Conservation (phyloP, 495 filamentous ascomycete genomes). For the Xeromyces bisporus region DNA sequence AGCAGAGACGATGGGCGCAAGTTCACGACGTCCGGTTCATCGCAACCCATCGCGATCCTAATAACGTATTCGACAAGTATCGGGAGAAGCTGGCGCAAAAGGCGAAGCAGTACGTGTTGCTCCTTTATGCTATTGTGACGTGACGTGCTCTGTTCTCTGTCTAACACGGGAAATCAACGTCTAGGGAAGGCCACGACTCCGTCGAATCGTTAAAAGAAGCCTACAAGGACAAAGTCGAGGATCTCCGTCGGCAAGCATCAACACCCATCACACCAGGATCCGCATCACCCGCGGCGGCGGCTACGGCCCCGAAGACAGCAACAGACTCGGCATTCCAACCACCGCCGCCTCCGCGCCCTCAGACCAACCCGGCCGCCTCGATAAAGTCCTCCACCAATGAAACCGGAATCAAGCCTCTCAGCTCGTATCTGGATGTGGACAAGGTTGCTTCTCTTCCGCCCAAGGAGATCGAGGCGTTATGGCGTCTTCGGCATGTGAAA, state of each 20-base stretch:
- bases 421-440: slow-evolving; percentile 63
- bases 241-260: slow-evolving; percentile 42
- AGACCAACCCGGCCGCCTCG: slow-evolving; percentile 15
- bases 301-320: slow-evolving; percentile 12
- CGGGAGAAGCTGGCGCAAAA: slow-evolving; percentile 69
- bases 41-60: slow-evolving; percentile 44
- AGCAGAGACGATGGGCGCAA: slow-evolving; percentile 75
- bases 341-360: slow-evolving; percentile 14
- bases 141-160: not conserved
- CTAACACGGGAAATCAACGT: slow-evolving; percentile 1
- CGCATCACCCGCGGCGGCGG: slow-evolving; percentile 9
- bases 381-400: slow-evolving; percentile 12
- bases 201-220: slow-evolving; percentile 63
- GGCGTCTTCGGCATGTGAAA: slow-evolving; percentile 72
- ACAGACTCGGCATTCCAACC: slow-evolving; percentile 1
- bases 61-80: slow-evolving; percentile 67
- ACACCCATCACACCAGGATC: slow-evolving; percentile 37
- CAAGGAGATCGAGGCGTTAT: slow-evolving; percentile 75
- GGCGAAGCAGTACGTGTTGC: slow-evolving; percentile 45
- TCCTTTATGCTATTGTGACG: not conserved
- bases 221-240: slow-evolving; percentile 66
- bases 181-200: slow-evolving; percentile 58
- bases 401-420: slow-evolving; percentile 60
- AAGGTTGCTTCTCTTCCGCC: slow-evolving; percentile 55
- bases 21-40: slow-evolving; percentile 87